Percentiles rank a stretch among this genome's conserved stretches.
Evolutionary conservation across 129 eudicot genomes (phyloP).

Genomic region (Lactuca saligna): DNA sequence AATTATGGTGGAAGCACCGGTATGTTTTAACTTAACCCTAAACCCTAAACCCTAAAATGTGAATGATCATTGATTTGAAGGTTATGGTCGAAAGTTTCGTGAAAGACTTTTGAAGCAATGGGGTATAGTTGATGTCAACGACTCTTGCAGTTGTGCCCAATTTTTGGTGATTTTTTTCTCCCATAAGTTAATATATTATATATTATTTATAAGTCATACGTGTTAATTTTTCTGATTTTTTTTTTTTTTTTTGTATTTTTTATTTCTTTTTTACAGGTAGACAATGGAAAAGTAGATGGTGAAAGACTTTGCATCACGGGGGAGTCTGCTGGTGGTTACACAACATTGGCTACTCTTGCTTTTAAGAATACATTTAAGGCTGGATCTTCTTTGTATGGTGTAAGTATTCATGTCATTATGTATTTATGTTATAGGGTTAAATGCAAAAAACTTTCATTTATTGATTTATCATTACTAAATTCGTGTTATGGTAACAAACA

Average conservation of each 20-base stretch:
- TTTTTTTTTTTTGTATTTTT: neutral
- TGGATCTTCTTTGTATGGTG: constrained; percentile 56
- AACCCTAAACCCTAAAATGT: neutral
- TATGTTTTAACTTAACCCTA: constrained; percentile 6
- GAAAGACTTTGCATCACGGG: constrained; percentile 52
- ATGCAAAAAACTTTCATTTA: neutral
- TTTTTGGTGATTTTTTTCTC: constrained; percentile 32
- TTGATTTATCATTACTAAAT: neutral
- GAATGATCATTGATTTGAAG: constrained; percentile 25
- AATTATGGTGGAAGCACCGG: constrained; percentile 59
- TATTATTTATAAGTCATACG: neutral
- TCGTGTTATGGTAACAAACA: constrained; percentile 19
- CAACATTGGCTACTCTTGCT: constrained; percentile 50
- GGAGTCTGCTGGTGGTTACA: constrained; percentile 59
- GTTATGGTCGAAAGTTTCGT: constrained; percentile 55
- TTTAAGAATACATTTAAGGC: constrained; percentile 47
- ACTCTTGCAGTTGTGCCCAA: constrained; percentile 44
- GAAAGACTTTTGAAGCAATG: constrained; percentile 47
- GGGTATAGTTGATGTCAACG: constrained; percentile 54
- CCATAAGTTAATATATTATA: neutral
- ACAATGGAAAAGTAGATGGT: constrained; percentile 42
- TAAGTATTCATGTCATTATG: constrained; percentile 23
- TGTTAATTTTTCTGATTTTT: neutral
- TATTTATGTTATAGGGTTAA: neutral
- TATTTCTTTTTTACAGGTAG: constrained; percentile 31